These are phyloP conservation scores for Mucor saturninus DNA, from an alignment of 371 early-diverging fungal species.

Conservation along the genomic window DNA sequence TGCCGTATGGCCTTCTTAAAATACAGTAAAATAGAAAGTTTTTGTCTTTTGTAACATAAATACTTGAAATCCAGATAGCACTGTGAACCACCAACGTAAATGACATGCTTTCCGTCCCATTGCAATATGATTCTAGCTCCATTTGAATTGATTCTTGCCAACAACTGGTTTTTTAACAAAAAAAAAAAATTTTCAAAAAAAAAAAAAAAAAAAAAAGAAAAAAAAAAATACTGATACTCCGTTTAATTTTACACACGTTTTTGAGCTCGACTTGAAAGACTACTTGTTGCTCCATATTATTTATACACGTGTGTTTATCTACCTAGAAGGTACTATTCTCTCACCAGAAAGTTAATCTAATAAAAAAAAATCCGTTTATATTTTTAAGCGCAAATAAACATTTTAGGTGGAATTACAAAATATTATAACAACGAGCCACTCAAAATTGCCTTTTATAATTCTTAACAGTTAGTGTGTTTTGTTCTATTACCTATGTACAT, in stretches of 20 bases:
- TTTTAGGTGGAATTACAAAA: too few species aligned
- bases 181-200: neutral
- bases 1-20: too few species aligned
- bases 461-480: too few species aligned
- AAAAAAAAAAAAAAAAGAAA: neutral
- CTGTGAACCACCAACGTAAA: neutral
- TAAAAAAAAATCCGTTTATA: slow-evolving; percentile 18
- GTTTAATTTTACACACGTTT: too few species aligned
- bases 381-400: slow-evolving; percentile 7
- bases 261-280: too few species aligned
- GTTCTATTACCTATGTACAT: too few species aligned
- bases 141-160: neutral
- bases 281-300: neutral
- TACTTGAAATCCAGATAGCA: neutral
- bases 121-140: neutral
- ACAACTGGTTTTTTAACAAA: neutral
- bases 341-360: slow-evolving; percentile 4
- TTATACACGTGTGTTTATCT: slow-evolving; percentile 7
- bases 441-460: too few species aligned
- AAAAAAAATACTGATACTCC: neutral
- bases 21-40: too few species aligned
- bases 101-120: neutral
- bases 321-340: slow-evolving; percentile 6
- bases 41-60: too few species aligned
- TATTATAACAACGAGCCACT: too few species aligned